These are phyloP conservation scores for Fusarium nisikadoi DNA, from an alignment of 2,329 filamentous ascomycete species.

Conservation along the genomic window DNA sequence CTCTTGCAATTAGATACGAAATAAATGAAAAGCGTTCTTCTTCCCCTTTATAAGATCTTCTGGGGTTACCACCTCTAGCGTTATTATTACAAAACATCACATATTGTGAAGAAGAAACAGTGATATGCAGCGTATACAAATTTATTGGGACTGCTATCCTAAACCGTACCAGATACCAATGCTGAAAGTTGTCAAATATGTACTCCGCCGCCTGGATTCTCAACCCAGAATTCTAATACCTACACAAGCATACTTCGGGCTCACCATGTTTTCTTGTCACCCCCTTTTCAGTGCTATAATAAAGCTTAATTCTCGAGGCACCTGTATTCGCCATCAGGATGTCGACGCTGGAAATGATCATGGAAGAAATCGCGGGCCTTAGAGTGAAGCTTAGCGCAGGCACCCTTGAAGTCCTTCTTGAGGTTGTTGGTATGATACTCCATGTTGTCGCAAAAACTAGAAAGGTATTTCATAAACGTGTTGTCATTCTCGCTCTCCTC, in stretches of 20 bases:
- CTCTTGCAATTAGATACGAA: slow-evolving; percentile 19
- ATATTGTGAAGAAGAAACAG: not conserved
- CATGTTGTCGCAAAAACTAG: not conserved
- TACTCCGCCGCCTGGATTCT: not conserved
- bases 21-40: slow-evolving; percentile 32
- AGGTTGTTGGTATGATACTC: not conserved
- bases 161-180: not conserved
- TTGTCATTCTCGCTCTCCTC: not conserved
- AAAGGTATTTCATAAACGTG: not conserved
- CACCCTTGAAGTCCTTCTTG: too few relatives aligned
- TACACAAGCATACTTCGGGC: not conserved
- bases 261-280: not conserved
- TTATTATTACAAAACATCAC: not conserved
- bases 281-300: not conserved
- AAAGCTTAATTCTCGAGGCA: not conserved
- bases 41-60: not conserved
- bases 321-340: not conserved
- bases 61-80: not conserved
- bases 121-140: not conserved
- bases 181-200: not conserved
- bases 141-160: not conserved
- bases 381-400: too few relatives aligned
- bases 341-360: not conserved
- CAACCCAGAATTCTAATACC: not conserved
- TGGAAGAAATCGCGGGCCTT: too few relatives aligned